Base-by-base conservation (phyloP, 768 basidiomycete genomes). In the Podaxis mareebaensis region DNA sequence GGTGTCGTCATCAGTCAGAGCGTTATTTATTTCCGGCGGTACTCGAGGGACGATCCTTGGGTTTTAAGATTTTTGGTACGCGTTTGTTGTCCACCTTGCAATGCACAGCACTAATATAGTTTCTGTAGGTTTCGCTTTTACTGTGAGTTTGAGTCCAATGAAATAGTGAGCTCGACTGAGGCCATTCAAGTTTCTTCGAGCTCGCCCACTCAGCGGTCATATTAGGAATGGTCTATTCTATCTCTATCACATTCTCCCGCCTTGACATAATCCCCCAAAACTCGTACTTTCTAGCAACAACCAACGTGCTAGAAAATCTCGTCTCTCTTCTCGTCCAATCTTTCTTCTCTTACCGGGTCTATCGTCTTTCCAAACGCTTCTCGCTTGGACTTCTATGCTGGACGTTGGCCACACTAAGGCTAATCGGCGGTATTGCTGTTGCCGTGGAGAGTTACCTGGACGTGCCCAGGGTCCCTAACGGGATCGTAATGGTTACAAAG, bases 271-370 rank as follows among this genome's bases (percentile, higher is more conserved):
- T 59, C 11, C 58, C 58, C 4, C 58, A 59, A 38, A 59, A 59
- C 24, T 59, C 58, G 28, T 59, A 59, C 33, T 30, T n/a, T 36
- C 48, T 59, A n/a, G 11, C 48, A 17, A 33, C n/a, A 15, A 33
- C 58, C 3, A 59, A 59, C 7, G 15, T 51, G 2, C n/a, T 59
- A 46, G 58, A 59, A 10, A 51, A 36, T 4, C 17, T 51, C 12
- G 6, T 59, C 28, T 26, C 33, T 7, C 17, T 59, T n/a, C 7
- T 49, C 2, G 58, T 59, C 11, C 58, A 59, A 24, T 56, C 28
- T 12, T 74, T 69, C 58, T 73, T 71, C 58, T 63, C 69, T n/a
- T 67, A 64, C 33, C 70, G 72, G 3, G 67, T 73, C 13, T 67
- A 67, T 39, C 55, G 55, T 2, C 68, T 75, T 6, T 70, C 70